phyloP scores from a whole-genome alignment of 768 basidiomycete genomes.

The Phylloporus sp. region DNA sequence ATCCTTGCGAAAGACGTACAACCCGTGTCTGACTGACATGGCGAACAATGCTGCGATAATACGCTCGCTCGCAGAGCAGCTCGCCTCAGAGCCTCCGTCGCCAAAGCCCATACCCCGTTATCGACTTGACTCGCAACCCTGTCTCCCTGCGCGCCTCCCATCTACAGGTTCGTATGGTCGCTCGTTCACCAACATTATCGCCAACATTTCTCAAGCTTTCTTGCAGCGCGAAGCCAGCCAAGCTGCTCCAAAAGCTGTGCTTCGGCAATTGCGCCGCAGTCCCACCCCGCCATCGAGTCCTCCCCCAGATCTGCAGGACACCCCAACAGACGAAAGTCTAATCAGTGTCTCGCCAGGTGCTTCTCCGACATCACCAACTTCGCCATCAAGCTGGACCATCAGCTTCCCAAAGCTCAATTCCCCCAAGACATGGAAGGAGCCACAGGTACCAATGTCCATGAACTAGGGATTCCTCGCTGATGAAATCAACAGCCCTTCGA shows the following conservation, averaged over 20 bases:
- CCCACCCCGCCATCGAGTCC: conserved; percentile 35
- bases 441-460: conserved; percentile 38
- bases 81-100: conserved; percentile 16
- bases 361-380: conserved; percentile 22
- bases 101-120: conserved; percentile 31
- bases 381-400: conserved; percentile 12
- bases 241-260: conserved; percentile 52
- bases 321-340: conserved; percentile 5
- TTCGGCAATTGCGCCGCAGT: conserved; percentile 47
- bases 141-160: conserved; percentile 67
- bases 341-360: conserved; percentile 14
- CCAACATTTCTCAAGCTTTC: conserved; percentile 46
- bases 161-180: conserved; percentile 45
- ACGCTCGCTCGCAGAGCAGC: conserved; percentile 24
- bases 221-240: conserved; percentile 65
- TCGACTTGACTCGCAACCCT: conserved; percentile 46
- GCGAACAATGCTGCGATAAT: conserved; percentile 50
- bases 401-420: conserved; percentile 11
- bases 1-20: background rate
- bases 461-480: background rate
- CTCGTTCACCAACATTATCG: conserved; percentile 8
- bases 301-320: conserved; percentile 14
- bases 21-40: conserved; percentile 25
- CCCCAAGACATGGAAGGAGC: conserved; percentile 43
- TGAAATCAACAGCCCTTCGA: conserved; percentile 45